Evolutionary conservation across 1,284 basidiomycete genomes (phyloP), one percentile per base, ranked within the genome.

Genomic region (Boletus subluridellus): DNA sequence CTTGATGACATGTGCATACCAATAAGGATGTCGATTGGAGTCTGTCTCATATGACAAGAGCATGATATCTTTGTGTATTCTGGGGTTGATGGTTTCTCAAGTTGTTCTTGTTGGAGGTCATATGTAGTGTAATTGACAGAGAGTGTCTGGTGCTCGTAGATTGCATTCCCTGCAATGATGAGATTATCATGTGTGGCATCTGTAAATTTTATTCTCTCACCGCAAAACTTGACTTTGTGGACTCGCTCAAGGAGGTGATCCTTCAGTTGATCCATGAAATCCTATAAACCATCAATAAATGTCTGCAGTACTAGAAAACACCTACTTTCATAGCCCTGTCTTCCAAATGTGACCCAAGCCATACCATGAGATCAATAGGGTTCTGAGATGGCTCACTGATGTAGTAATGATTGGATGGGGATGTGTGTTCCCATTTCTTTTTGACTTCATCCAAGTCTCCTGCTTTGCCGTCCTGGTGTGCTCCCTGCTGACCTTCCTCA

Each of bases 111-210:
- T 8, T 38, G 5, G 2, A 60, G 35, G n/a, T 60, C 35, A 3
- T 60, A 60, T 1, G 51, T 60, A 0, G 35, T 60, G 26, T 60
- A 55, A 21, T 60, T 60, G 3, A 60, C 3, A 2, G 30, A 35
- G 0, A 55, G 30, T 0, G 3, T 53, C 32, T 53, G 26, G 49
- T 55, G 49, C 28, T 53, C 10, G 2, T 44, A 56, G 0, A 56
- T 6, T 9, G 26, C 0, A 4, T 56, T 54, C 1, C 11, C 0
- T 54, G 14, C 0, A 2, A 54, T 45, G 2, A 54, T 10, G 2
- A 56, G 34, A 3, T 11, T 12, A 4, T 45, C 34, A 2, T 4
- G 8, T 5, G 2, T 9, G 0, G 21, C 12, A 9, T 50, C 24
- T 4, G 54, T 51, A 26, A 51, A 55, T 1, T 2, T 0, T 4